Percentiles rank a stretch among this genome's conserved stretches.
These are phyloP conservation scores for Reticulascus tulasneorum DNA, from an alignment of 2,329 filamentous ascomycete species.

Conservation along the genomic window DNA sequence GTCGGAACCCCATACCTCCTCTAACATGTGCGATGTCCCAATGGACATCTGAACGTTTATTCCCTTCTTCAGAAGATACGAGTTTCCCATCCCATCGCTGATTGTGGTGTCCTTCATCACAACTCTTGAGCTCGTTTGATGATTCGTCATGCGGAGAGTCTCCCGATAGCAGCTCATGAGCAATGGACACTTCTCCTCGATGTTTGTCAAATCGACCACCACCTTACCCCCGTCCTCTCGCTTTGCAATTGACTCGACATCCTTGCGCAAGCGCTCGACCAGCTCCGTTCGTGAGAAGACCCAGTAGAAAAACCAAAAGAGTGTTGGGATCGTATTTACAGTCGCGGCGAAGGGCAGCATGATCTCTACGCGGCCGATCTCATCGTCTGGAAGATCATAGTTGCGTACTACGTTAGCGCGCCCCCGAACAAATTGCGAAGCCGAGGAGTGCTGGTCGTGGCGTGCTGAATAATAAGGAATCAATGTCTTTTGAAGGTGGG, in stretches of 20 bases:
- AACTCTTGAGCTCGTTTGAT: constrained; percentile 31
- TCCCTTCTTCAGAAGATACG: constrained; percentile 6
- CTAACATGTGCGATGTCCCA: constrained; percentile 18
- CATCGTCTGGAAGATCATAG: constrained; percentile 21
- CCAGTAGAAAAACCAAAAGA: constrained; percentile 31
- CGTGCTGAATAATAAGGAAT: constrained; percentile 24
- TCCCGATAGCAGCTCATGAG: constrained; percentile 41
- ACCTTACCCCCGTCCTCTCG: constrained; percentile 6
- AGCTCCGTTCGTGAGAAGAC: constrained; percentile 23
- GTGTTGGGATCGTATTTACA: constrained; percentile 31
- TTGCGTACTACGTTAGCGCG: constrained; percentile 23
- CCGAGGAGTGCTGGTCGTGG: constrained; percentile 21
- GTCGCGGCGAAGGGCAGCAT: constrained; percentile 24
- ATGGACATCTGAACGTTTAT: constrained; percentile 17
- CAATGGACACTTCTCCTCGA: constrained; percentile 35
- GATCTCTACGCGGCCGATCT: constrained; percentile 26
- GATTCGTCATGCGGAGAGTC: constrained; percentile 33
- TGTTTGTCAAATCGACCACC: constrained; percentile 25
- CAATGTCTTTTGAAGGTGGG: constrained; percentile 20
- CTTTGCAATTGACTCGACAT: constrained; percentile 19
- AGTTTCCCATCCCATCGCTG: not conserved
- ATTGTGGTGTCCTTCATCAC: constrained; percentile 35
- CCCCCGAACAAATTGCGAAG: constrained; percentile 20
- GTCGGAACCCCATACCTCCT: constrained; percentile 15
- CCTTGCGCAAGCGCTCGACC: constrained; percentile 22